A percentile compares a stretch with the other conserved stretches of the same genome.
phyloP scores from a whole-genome alignment of 352 stramenopile genomes.

The Thalassiosira mediterranea region DNA sequence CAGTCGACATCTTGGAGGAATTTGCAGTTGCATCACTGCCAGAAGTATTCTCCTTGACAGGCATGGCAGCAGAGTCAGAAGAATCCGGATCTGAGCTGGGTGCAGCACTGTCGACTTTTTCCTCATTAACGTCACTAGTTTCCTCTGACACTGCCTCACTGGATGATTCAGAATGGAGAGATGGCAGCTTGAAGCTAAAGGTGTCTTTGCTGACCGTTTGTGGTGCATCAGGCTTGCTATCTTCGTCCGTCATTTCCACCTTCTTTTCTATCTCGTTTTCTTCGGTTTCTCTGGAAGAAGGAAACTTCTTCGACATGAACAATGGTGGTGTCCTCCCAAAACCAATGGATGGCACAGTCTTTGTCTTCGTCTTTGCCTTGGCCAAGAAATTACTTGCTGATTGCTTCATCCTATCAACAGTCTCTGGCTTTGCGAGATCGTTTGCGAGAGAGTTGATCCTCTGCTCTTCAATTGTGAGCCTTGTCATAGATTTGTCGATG shows the following conservation, averaged over 20 bases:
- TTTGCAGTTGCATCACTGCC: not conserved
- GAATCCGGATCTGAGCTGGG: conserved; percentile 4
- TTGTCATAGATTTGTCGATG: conserved; percentile 76
- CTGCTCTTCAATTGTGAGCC: conserved; percentile 60
- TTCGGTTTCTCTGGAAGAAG: not conserved
- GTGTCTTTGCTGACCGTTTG: too few species aligned
- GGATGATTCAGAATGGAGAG: conserved; percentile 22
- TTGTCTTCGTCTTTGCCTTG: not conserved
- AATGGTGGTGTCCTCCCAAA: conserved; percentile 44
- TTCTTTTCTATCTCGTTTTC: conserved; percentile 5
- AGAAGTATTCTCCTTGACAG: not conserved
- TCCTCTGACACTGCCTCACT: conserved; percentile 7
- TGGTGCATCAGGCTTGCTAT: not conserved
- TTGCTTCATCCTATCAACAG: conserved; percentile 50
- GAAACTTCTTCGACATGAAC: conserved; percentile 37
- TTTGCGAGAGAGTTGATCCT: conserved; percentile 45
- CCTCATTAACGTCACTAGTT: conserved; percentile 5
- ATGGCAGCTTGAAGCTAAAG: conserved; percentile 36
- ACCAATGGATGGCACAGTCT: conserved; percentile 27
- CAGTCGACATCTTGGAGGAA: conserved; percentile 23
- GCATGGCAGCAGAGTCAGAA: conserved; percentile 7
- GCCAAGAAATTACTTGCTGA: conserved; percentile 37
- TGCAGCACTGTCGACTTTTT: not conserved
- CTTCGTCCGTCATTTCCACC: conserved; percentile 4
- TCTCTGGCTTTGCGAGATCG: conserved; percentile 48